Evolutionary conservation across 805 yeast species (phyloP).

Genomic region (Saturnispora gosingensis): DNA sequence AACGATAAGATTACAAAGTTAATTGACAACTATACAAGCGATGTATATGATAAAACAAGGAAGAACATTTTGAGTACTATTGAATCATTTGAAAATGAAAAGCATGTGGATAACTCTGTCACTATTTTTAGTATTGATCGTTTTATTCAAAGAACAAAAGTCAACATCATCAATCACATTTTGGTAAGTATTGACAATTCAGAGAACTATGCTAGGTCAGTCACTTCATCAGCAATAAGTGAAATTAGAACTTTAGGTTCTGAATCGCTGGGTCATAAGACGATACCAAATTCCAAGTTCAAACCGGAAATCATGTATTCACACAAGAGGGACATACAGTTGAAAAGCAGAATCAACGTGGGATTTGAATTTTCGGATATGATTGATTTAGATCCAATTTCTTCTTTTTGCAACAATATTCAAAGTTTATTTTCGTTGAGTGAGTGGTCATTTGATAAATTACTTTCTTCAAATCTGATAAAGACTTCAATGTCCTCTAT

Average conservation of each 20-base stretch:
- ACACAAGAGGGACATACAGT: conserved; percentile 55
- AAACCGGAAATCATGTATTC: conserved; percentile 77
- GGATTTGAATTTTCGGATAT: conserved; percentile 62
- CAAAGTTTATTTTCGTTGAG: conserved; percentile 33
- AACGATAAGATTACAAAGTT: conserved; percentile 51
- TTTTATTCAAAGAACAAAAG: conserved; percentile 64
- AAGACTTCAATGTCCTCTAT: conserved; percentile 24
- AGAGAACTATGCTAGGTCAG: conserved; percentile 58
- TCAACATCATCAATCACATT: conserved; percentile 56
- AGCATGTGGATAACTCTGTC: conserved; percentile 50
- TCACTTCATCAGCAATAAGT: conserved; percentile 53
- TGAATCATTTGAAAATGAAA: conserved; percentile 27
- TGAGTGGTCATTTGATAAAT: conserved; percentile 17
- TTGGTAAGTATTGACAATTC: conserved; percentile 51
- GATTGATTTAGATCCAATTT: conserved; percentile 67
- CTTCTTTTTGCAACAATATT: conserved; percentile 4
- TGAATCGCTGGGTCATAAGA: conserved; percentile 44
- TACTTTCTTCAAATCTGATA: conserved; percentile 17
- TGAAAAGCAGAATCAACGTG: conserved; percentile 51
- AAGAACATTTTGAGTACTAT: conserved; percentile 42
- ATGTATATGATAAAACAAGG: conserved; percentile 54
- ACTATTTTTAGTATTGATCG: conserved; percentile 38
- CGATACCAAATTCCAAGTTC: conserved; percentile 49
- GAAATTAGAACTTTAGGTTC: conserved; percentile 56
- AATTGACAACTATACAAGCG: conserved; percentile 51